phyloP scores from a whole-genome alignment of 2,329 filamentous ascomycete genomes.

The Fusarium luffae region DNA sequence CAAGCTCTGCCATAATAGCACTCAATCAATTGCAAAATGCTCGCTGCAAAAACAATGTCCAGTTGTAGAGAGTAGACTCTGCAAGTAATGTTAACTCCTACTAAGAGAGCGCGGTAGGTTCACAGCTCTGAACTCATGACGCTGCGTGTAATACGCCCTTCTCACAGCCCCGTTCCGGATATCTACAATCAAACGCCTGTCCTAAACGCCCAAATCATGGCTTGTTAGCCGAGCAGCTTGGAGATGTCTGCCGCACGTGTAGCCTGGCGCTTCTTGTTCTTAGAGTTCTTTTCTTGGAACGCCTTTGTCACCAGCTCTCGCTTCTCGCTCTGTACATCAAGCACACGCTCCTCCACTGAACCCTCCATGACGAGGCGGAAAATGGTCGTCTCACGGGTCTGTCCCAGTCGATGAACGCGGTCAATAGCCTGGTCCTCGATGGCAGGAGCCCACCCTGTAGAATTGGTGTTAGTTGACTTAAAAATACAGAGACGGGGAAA shows the following conservation, averaged over 20 bases:
- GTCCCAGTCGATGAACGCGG: conserved; percentile 86
- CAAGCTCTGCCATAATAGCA: not conserved
- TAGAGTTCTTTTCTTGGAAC: conserved; percentile 74
- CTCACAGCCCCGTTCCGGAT: not conserved
- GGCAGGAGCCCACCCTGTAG: conserved; percentile 83
- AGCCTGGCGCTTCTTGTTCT: conserved; percentile 65
- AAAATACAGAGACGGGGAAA: conserved; percentile 1
- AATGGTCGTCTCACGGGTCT: conserved; percentile 80
- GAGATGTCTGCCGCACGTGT: conserved; percentile 67
- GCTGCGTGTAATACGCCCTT: not conserved
- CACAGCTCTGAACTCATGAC: not conserved
- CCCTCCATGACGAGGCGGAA: conserved; percentile 85
- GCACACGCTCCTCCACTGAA: conserved; percentile 82
- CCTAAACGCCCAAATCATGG: not conserved
- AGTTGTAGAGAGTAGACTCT: not conserved
- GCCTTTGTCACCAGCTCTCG: conserved; percentile 80
- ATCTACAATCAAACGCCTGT: not conserved
- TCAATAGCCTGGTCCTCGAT: conserved; percentile 94
- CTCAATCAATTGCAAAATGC: not conserved
- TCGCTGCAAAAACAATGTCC: not conserved
- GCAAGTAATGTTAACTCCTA: not conserved
- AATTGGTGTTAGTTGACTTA: conserved; percentile 16
- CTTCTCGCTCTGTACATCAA: conserved; percentile 83
- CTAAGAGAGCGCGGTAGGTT: not conserved
- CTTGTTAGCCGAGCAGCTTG: conserved; percentile 56